These are phyloP conservation scores for Auricularia heimuer DNA, from an alignment of 768 basidiomycete genomes.

Conservation along the genomic window DNA sequence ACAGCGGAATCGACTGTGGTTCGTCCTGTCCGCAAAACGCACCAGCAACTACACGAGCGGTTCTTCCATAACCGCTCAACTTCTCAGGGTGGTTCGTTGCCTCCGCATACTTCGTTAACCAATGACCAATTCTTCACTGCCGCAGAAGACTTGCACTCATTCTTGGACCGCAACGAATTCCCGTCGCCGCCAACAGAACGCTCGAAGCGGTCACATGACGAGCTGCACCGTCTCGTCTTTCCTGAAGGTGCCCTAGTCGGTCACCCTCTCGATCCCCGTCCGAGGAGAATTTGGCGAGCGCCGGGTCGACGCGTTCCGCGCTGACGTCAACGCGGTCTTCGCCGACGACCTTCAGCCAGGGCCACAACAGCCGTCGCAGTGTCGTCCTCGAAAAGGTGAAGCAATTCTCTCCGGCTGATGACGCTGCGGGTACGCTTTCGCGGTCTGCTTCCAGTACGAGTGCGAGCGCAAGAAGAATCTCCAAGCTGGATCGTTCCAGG, in stretches of 20 bases:
- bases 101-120: neutral
- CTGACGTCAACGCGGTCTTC: neutral
- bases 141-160: neutral
- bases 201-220: neutral
- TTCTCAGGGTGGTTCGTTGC: neutral
- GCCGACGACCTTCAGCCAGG: neutral
- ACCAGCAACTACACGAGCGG: neutral
- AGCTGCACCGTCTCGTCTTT: neutral
- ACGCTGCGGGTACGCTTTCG: neutral
- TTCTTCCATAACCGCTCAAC: neutral
- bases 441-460: slow-evolving; percentile 11
- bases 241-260: neutral
- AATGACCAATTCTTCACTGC: neutral
- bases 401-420: neutral
- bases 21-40: neutral
- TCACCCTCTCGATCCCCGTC: no score
- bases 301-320: neutral
- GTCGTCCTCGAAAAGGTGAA: neutral
- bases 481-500: slow-evolving; percentile 22
- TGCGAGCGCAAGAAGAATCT: slow-evolving; percentile 10
- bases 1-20: neutral
- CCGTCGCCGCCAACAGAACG: neutral
- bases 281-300: neutral
- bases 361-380: neutral
- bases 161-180: neutral